Base-by-base conservation (phyloP, 2,329 filamentous ascomycete genomes). In the Endothia cerciana region DNA sequence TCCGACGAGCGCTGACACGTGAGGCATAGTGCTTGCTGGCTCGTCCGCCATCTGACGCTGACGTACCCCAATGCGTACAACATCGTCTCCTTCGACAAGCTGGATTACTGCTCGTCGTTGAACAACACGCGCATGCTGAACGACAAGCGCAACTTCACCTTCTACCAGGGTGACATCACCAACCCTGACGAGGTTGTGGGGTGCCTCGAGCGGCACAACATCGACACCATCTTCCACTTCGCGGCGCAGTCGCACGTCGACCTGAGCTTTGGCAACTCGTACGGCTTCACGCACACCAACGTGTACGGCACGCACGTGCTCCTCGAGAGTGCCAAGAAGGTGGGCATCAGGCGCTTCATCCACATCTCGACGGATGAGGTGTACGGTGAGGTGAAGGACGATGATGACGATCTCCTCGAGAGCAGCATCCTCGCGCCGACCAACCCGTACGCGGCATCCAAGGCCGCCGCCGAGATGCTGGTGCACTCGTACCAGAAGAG, bases 211-310 rank as follows among this genome's bases (percentile, higher is more conserved):
- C 84, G 87, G 68, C 83, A 92, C 79, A 83, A 86, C 41, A 90
- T 94, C 72, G 92, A 94, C 75, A 93, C 91, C 62, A 84, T 95
- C 68, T 88, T 94, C 76, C 91, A 94, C 77, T 93, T 95, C 73
- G 92, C 92, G 3, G 92, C 92, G n/a, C 90, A 93, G 78, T 92
- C 90, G 8, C 91, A 94, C 74, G 92, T 95, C 60, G 91, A 94
- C 72, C 78, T 93, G 72, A 92, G 89, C 74, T 95, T 95, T 73
- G 90, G 90, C 60, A 93, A 94, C 78, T 92, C 91, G 11, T 92
- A 92, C 75, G 85, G 87, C 62, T 94, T 94, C 77, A 94, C 91
- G 0, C 88, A 89, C 71, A 93, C 89, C 65, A 95, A 94, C 71
- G 91, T 94, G 17, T 90, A 91, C 70, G 92, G 91, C 55, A 94